Evolutionary conservation across 345 rosid species (phyloP), one percentile per base, ranked within the genome.

Genomic region (Cardamine chenopodiifolia): DNA sequence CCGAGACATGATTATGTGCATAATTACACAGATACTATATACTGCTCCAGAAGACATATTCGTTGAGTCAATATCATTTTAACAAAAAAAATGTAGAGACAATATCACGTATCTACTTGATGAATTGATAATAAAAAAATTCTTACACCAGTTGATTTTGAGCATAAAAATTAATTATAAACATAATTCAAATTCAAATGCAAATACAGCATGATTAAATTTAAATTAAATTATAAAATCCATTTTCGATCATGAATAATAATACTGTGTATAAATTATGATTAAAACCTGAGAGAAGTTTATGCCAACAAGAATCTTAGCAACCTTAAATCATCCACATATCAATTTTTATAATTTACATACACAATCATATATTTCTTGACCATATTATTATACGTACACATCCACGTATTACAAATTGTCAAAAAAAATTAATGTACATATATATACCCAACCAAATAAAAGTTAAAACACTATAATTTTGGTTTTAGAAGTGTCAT

Each of bases 1-100:
- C 71, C 72, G 70, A 76, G 61, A 64, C 45, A 66, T 35, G 29
- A 40, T 39, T 56, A 23, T 56, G 5, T 54, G 7, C 59, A 64
- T 68, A 48, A 29, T n/a, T 65, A 59, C 47, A 63, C 14, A 40
- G 48, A 32, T 61, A 12, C 54, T 54, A 55, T 22, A 42, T 32
- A 32, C 50, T 31, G 61, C 26, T 20, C 34, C 60, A 61, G 42
- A 23, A n/a, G n/a, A n/a, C n/a, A n/a, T n/a, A n/a, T n/a, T n/a
- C n/a, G n/a, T n/a, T n/a, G n/a, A n/a, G n/a, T n/a, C n/a, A n/a
- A n/a, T n/a, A n/a, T n/a, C n/a, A n/a, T n/a, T n/a, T n/a, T n/a
- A n/a, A n/a, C n/a, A 37, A 66, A 35, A 1, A 1, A 22, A 35
- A 40, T 14, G 53, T 25, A 39, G 13, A 34, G 71, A 50, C 71